Conservation (phyloP, 2,329 filamentous ascomycete species). For the Knoxdaviesia capensis region DNA sequence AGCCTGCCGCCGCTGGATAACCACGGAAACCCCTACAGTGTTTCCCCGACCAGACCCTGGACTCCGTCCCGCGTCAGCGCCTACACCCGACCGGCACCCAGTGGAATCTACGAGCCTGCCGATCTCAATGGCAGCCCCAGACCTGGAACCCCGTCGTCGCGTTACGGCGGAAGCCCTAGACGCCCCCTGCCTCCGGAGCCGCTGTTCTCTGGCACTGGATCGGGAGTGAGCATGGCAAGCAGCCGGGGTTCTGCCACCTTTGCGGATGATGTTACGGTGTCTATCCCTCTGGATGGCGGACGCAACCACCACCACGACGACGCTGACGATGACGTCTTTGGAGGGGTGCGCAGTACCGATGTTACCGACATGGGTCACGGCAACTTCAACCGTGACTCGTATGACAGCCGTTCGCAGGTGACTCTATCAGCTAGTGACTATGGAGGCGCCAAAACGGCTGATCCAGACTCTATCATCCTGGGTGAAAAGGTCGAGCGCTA, state of each 20-base stretch:
- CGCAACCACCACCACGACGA: conserved; percentile 7
- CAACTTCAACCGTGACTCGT: conserved; percentile 34
- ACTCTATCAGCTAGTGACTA: conserved; percentile 28
- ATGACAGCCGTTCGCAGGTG: conserved; percentile 29
- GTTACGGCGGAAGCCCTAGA: conserved; percentile 73
- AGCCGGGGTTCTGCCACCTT: conserved; percentile 29
- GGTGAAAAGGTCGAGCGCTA: conserved; percentile 44
- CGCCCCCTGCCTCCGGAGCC: conserved; percentile 78
- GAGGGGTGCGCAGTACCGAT: too few relatives aligned
- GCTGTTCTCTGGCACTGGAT: conserved; percentile 37
- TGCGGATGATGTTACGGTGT: conserved; percentile 48
- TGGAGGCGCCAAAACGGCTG: conserved; percentile 9
- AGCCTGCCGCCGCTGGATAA: conserved; percentile 39
- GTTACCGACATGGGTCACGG: conserved; percentile 36
- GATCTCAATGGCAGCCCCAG: conserved; percentile 80
- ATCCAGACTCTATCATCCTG: conserved; percentile 7
- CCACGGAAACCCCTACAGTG: too few relatives aligned
- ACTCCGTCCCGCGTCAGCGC: conserved; percentile 35
- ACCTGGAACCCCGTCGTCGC: conserved; percentile 75
- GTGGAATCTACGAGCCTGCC: conserved; percentile 61
- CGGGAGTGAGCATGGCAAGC: conserved; percentile 12
- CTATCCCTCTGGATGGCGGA: conserved; percentile 41
- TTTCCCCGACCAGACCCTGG: conserved; percentile 38
- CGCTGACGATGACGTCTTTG: conserved; percentile 52
- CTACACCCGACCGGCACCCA: conserved; percentile 50